These are phyloP conservation scores for Skeletonema grethae DNA, from an alignment of 108 stramenopile species.

Conservation along the genomic window DNA sequence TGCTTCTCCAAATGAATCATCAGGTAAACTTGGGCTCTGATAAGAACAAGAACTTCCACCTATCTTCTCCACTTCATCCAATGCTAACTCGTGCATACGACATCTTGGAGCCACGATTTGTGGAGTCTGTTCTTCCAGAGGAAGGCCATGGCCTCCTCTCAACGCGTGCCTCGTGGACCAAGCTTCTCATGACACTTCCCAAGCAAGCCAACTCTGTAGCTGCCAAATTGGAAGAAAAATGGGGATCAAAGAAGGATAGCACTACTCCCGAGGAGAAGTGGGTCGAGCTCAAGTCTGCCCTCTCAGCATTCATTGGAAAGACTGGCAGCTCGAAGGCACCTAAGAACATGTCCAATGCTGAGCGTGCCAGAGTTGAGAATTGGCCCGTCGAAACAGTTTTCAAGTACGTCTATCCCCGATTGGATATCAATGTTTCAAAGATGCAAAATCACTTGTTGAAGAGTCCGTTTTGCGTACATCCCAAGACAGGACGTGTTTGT, in stretches of 20 bases:
- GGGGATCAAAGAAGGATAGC: conserved; percentile 48
- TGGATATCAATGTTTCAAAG: conserved; percentile 99
- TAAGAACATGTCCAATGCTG: conserved; percentile 54
- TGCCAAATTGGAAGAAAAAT: conserved; percentile 56
- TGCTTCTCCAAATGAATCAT: background rate
- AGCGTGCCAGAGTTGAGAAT: conserved; percentile 64
- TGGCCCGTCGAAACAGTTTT: conserved; percentile 96
- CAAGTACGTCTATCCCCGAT: conserved; percentile 91
- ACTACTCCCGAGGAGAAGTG: conserved; percentile 79
- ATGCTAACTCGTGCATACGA: conserved; percentile 85
- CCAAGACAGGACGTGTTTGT: conserved; percentile 98
- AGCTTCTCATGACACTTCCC: conserved; percentile 86
- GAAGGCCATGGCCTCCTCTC: conserved; percentile 87
- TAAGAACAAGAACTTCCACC: conserved; percentile 70
- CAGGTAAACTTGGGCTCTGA: conserved; percentile 66
- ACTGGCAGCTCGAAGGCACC: conserved; percentile 39
- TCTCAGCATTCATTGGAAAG: conserved; percentile 55
- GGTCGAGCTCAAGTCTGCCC: conserved; percentile 71
- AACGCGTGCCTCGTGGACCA: conserved; percentile 73
- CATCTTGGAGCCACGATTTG: conserved; percentile 92
- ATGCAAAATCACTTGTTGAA: conserved; percentile 99
- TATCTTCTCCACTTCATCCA: conserved; percentile 85
- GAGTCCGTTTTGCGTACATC: conserved; percentile 98
- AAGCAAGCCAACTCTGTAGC: conserved; percentile 63
- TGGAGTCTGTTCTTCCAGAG: conserved; percentile 75